These are phyloP conservation scores for Firmiana major DNA, from an alignment of 345 rosid species.

Conservation along the genomic window DNA sequence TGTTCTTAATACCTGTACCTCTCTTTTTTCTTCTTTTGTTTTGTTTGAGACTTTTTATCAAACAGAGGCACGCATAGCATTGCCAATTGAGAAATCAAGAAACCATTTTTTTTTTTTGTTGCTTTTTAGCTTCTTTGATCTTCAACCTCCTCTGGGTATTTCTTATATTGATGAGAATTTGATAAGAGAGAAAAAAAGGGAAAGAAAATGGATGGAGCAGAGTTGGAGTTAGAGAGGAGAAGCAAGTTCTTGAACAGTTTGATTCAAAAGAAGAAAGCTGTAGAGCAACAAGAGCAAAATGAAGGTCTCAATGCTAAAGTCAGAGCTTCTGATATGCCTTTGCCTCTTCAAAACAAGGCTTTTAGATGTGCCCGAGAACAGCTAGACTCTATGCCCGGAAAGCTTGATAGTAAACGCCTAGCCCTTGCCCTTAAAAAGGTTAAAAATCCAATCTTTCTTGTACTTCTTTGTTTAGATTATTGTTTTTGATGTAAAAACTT, in stretches of 20 bases:
- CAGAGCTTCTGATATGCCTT: slow-evolving; percentile 87
- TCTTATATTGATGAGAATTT: slow-evolving; percentile 29
- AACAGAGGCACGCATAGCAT: slow-evolving; percentile 29
- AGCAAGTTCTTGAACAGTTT: slow-evolving; percentile 83
- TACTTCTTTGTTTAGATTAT: background rate
- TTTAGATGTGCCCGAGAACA: slow-evolving; percentile 71
- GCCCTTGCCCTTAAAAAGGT: slow-evolving; percentile 96
- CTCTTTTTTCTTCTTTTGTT: background rate
- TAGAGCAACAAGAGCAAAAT: slow-evolving; percentile 54
- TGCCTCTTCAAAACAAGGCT: slow-evolving; percentile 61
- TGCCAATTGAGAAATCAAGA: slow-evolving; percentile 13
- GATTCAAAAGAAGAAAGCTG: slow-evolving; percentile 87
- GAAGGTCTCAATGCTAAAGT: slow-evolving; percentile 59
- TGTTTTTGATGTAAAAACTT: background rate
- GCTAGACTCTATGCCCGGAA: slow-evolving; percentile 72
- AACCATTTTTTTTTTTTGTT: background rate
- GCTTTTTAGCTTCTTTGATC: slow-evolving; percentile 17
- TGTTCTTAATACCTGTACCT: background rate
- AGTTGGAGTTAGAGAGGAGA: slow-evolving; percentile 82
- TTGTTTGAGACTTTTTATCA: slow-evolving; percentile 27
- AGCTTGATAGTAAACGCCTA: slow-evolving; percentile 82
- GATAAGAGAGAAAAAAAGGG: slow-evolving; percentile 7
- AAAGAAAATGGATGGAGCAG: slow-evolving; percentile 68
- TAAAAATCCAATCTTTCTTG: background rate
- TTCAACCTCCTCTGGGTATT: slow-evolving; percentile 8